A percentile compares a stretch with the other conserved stretches of the same genome.
These are phyloP conservation scores for Pyrus hybrid DNA, from an alignment of 331 rosid genomes.

Conservation along the genomic window DNA sequence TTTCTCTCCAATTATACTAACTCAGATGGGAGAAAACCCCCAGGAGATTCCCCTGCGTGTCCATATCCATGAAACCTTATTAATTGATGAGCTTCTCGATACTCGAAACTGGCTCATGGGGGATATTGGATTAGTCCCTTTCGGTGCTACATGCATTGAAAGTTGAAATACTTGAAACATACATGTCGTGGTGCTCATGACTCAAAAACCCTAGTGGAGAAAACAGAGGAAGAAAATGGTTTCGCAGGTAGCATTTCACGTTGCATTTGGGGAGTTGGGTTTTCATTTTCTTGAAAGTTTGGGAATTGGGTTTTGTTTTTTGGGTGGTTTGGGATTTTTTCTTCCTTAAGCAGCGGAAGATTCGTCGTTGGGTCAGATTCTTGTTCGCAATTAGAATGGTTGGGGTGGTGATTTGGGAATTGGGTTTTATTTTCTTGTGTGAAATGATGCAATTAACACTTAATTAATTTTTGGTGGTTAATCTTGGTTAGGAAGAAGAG, in stretches of 20 bases:
- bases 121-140: not conserved
- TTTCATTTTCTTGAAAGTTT: not conserved
- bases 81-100: not conserved
- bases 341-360: not conserved
- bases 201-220: not conserved
- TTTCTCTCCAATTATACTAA: not conserved
- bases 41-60: constrained; percentile 15
- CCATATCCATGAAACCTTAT: constrained; percentile 1
- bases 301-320: not conserved
- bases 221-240: not conserved
- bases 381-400: not conserved
- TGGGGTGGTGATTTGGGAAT: not conserved
- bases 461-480: not conserved
- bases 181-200: not conserved
- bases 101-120: not conserved
- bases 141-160: not conserved
- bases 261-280: not conserved
- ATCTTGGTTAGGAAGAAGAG: not conserved
- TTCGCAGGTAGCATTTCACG: not conserved
- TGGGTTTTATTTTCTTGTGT: not conserved
- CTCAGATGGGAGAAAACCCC: not conserved
- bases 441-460: not conserved
- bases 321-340: not conserved
- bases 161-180: not conserved
- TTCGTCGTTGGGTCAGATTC: not conserved